Percentiles rank a stretch among this genome's conserved stretches.
Evolutionary conservation across 257 asterid species (phyloP).

Genomic region (Henckelia pumila): DNA sequence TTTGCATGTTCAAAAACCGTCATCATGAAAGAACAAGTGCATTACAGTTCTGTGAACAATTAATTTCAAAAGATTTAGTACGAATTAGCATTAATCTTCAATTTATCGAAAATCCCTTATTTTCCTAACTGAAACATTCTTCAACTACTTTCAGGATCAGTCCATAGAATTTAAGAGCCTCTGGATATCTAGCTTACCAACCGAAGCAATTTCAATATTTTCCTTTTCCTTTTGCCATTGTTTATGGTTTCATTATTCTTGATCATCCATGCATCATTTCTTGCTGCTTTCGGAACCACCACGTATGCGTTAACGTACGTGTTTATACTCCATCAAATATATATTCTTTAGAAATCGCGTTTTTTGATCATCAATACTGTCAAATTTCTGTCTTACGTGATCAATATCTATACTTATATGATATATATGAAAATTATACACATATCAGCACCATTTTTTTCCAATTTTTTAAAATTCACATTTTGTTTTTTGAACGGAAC

Average conservation of each 20-base stretch:
- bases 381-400: no score
- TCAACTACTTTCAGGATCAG: slow-evolving; percentile 31
- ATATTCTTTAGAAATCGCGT: no score
- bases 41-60: neutral
- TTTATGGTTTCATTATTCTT: slow-evolving; percentile 18
- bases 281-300: slow-evolving; percentile 25
- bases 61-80: neutral
- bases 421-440: no score
- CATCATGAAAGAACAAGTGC: slow-evolving; percentile 20
- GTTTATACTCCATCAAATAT: no score
- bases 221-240: slow-evolving; percentile 10
- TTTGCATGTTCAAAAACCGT: slow-evolving; percentile 41
- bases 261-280: slow-evolving; percentile 8
- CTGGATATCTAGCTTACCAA: slow-evolving; percentile 37
- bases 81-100: neutral
- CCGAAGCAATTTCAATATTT: slow-evolving; percentile 17
- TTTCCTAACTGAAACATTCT: slow-evolving; percentile 33
- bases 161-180: slow-evolving; percentile 6
- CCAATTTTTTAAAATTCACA: no score
- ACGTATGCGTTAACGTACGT: neutral
- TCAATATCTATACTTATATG: no score
- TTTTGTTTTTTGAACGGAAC: no score
- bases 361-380: no score
- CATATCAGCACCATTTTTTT: no score
- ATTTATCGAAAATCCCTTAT: neutral